Conservation (phyloP, 164 flowering plant genomes). For the Cinnamomum micranthum region DNA sequence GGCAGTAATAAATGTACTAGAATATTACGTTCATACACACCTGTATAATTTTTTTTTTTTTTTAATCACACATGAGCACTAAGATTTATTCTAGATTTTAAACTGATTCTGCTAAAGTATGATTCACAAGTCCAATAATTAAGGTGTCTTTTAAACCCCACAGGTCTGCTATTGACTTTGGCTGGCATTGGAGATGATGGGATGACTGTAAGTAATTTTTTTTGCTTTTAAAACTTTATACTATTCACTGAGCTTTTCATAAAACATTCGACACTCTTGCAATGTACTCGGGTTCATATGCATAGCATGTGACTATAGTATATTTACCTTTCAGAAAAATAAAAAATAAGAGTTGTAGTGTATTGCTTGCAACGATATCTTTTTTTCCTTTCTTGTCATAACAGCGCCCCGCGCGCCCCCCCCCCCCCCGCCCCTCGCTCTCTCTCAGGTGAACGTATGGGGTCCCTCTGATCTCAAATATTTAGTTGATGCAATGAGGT, state of each 20-base stretch:
- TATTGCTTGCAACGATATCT: too few species aligned
- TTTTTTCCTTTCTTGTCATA: not conserved
- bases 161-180: conserved; percentile 90
- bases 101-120: not conserved
- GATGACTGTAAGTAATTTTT: conserved; percentile 65
- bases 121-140: not conserved
- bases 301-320: too few species aligned
- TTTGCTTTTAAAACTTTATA: too few species aligned
- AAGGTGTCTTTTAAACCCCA: not conserved
- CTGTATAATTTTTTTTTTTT: not conserved
- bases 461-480: conserved; percentile 92
- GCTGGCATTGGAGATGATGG: conserved; percentile 97
- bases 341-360: not conserved
- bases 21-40: too few species aligned
- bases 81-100: not conserved
- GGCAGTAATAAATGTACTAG: too few species aligned
- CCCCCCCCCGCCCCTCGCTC: not conserved
- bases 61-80: not conserved
- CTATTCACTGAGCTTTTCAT: not conserved
- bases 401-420: too few species aligned
- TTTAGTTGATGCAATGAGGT: conserved; percentile 81
- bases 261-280: not conserved
- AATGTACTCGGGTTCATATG: too few species aligned
- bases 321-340: too few species aligned
- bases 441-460: conserved; percentile 78